Evolutionary conservation across 2,329 filamentous ascomycete species (phyloP), one percentile per base, ranked within the genome.

Genomic region (Talaromyces albobiverticillius): DNA sequence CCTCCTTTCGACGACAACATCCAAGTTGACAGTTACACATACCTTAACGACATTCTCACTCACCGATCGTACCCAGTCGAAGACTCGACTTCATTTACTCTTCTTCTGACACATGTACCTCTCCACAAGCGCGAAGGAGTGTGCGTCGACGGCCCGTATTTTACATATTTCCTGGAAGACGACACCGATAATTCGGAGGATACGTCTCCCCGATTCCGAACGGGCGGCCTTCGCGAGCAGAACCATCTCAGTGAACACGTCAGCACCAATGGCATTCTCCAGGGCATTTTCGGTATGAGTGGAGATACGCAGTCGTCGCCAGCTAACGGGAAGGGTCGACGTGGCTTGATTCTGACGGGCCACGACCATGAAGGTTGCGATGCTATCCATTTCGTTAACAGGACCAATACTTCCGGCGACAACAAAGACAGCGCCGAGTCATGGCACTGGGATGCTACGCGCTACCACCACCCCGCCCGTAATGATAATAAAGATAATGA

Each of bases 351-450:
- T 23, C 74, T 99, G 36, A 96, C 92, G 46, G 94, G 94, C 0
- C 94, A 99, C 68, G 94, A 99, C 66, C 94, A 99, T 69, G 89
- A 89, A 61, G 94, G 94, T 6, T 99, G 94, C 67, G 91, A 97
- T 70, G 88, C 87, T 7, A 87, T 88, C 65, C 94, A 99, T 75
- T 93, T 82, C 64, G 80, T 90, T 67, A 86, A 89, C 69, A 84
- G 87, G 65, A 80, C 63, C 4, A 41, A 52, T 23, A 46, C 52
- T 3, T 55, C 59, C 3, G 47, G 55, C 1, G 32, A 42, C 6
- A 11, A 45, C 14, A 10, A 23, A 16, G 4, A 45, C 3, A 41
- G 11, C 29, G 2, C 46, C 26, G 58, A 52, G 32, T 46, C 43
- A 31, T 71, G 68, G 67, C 60, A 60, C 22, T 76, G 73, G 73